phyloP scores from a whole-genome alignment of 2,329 filamentous ascomycete genomes.

The Alternaria triticina region DNA sequence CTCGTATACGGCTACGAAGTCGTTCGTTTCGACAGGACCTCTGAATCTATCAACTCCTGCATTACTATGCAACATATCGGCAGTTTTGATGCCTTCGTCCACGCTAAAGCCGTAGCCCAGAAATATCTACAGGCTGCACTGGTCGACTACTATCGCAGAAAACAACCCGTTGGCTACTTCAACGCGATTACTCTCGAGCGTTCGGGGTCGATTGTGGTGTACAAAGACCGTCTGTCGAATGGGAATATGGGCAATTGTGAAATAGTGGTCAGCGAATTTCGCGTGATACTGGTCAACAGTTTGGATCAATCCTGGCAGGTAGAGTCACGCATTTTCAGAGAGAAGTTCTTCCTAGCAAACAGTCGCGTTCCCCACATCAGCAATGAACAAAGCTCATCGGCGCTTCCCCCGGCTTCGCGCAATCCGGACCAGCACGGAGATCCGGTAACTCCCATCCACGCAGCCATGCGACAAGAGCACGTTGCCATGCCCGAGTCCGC shows the following conservation, averaged over 20 bases:
- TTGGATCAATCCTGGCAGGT: background rate
- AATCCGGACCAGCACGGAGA: background rate
- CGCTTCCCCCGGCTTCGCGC: too few relatives aligned
- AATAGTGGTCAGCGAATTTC: background rate
- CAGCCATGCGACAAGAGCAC: background rate
- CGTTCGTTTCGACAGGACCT: background rate
- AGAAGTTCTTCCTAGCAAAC: too few relatives aligned
- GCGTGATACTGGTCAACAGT: background rate
- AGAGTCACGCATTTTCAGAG: background rate
- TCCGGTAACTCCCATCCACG: background rate
- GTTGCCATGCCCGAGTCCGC: background rate
- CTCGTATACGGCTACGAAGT: background rate
- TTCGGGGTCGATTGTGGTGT: background rate
- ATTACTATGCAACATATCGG: too few relatives aligned
- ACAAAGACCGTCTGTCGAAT: background rate
- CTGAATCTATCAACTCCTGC: too few relatives aligned
- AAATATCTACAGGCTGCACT: background rate
- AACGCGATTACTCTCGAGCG: background rate
- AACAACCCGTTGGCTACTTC: constrained; percentile 3
- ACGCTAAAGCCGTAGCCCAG: background rate
- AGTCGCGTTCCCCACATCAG: too few relatives aligned
- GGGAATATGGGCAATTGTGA: background rate
- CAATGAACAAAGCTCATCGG: too few relatives aligned
- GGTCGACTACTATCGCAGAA: background rate
- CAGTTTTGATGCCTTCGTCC: background rate